These are phyloP conservation scores for Excoecaria cochinchinensis DNA, from an alignment of 345 rosid species.

Conservation along the genomic window DNA sequence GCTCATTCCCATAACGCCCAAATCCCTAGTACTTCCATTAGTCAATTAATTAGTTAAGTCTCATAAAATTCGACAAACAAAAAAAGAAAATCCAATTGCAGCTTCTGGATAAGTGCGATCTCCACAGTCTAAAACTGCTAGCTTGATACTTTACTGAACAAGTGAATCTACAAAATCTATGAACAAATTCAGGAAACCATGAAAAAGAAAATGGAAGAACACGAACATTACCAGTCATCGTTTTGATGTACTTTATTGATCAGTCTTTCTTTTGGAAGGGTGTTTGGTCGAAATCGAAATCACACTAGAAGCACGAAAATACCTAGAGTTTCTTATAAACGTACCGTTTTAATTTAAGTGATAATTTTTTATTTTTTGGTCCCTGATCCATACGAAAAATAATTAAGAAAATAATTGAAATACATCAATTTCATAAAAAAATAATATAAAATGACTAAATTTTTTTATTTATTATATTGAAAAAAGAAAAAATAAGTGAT, in stretches of 20 bases:
- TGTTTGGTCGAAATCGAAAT: slow-evolving; percentile 6
- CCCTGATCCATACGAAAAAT: too few species aligned
- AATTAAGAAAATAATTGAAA: too few species aligned
- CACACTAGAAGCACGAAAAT: not conserved
- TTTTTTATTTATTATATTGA: too few species aligned
- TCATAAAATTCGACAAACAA: not conserved
- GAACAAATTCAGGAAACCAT: not conserved
- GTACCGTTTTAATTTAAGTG: not conserved
- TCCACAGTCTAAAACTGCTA: not conserved
- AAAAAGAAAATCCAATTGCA: not conserved
- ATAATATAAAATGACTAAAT: too few species aligned
- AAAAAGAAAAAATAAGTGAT: too few species aligned
- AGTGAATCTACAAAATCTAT: not conserved
- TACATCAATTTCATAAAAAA: too few species aligned
- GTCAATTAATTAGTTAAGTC: slow-evolving; percentile 7
- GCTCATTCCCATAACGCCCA: not conserved
- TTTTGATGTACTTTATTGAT: not conserved
- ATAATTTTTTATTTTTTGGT: too few species aligned
- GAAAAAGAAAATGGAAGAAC: not conserved
- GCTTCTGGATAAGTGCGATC: slow-evolving; percentile 4
- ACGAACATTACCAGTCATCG: slow-evolving; percentile 23
- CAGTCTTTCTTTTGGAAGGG: not conserved
- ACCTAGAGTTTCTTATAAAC: slow-evolving; percentile 5
- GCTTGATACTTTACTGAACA: not conserved
- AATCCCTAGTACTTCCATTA: not conserved